phyloP scores from a whole-genome alignment of 2,329 filamentous ascomycete genomes.

The Colletotrichum chrysophilum region DNA sequence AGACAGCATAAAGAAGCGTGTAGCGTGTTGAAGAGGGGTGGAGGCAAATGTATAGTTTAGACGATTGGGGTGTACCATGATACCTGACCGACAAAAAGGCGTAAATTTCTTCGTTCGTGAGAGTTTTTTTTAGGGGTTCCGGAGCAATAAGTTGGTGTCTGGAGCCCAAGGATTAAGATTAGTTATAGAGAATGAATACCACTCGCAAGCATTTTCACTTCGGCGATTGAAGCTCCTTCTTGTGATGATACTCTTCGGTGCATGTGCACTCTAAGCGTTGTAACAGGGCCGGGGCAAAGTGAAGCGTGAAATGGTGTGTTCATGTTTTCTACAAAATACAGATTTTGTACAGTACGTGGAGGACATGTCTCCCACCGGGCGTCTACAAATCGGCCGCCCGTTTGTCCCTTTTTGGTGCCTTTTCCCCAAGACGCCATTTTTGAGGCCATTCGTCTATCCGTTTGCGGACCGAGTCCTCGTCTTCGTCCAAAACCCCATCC shows the following conservation, averaged over 20 bases:
- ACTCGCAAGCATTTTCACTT: not conserved
- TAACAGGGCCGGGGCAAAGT: not conserved
- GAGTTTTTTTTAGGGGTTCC: slow-evolving; percentile 6
- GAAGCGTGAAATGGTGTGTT: slow-evolving; percentile 11
- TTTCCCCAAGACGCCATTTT: not conserved
- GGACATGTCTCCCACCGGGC: not conserved
- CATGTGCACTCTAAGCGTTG: not conserved
- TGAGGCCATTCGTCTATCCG: not conserved
- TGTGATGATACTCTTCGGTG: not conserved
- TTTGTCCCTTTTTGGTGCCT: not conserved
- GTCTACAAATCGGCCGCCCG: not conserved
- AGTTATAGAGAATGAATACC: slow-evolving; percentile 21
- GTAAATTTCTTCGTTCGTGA: slow-evolving; percentile 18
- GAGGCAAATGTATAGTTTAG: slow-evolving; percentile 12
- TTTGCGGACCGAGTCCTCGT: not conserved
- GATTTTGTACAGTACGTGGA: slow-evolving; percentile 14
- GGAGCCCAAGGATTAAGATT: slow-evolving; percentile 3
- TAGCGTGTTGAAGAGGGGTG: not conserved
- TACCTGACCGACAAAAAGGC: slow-evolving; percentile 22
- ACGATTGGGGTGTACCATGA: slow-evolving; percentile 22
- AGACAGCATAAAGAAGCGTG: not conserved
- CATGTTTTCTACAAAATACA: slow-evolving; percentile 20
- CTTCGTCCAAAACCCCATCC: not conserved
- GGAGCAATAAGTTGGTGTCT: slow-evolving; percentile 10
- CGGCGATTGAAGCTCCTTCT: not conserved